Evolutionary conservation across 257 asterid genomes (phyloP).

Genomic region (Fraxinus anomala): DNA sequence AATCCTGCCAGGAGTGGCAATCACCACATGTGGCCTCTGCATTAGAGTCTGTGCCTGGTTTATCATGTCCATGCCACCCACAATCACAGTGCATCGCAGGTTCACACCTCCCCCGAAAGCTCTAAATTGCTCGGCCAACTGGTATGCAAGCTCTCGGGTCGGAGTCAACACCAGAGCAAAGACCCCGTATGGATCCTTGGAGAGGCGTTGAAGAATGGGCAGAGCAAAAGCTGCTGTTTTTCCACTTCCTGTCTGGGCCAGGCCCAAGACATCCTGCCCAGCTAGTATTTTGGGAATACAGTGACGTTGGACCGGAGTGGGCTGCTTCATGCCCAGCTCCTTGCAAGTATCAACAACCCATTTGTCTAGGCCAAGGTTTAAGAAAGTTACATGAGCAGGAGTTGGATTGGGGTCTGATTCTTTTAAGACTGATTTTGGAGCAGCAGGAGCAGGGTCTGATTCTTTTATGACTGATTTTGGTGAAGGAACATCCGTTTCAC

Average conservation of each 20-base stretch:
- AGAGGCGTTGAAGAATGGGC: conserved; percentile 76
- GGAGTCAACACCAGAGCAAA: conserved; percentile 90
- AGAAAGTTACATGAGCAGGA: conserved; percentile 55
- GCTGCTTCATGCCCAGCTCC: conserved; percentile 83
- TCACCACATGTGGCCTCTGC: conserved; percentile 83
- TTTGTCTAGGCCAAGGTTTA: conserved; percentile 78
- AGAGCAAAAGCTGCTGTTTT: conserved; percentile 95
- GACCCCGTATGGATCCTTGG: conserved; percentile 82
- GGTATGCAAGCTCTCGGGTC: conserved; percentile 85
- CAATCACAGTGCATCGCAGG: conserved; percentile 69
- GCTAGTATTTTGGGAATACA: conserved; percentile 85
- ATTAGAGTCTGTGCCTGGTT: conserved; percentile 68
- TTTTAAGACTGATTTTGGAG: conserved; percentile 40
- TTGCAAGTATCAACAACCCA: conserved; percentile 84
- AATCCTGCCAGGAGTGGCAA: conserved; percentile 95
- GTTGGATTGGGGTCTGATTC: conserved; percentile 62
- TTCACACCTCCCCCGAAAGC: conserved; percentile 82
- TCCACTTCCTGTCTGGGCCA: conserved; percentile 94
- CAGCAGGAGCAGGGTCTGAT: conserved; percentile 36
- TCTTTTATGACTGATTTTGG: conserved; percentile 47
- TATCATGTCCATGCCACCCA: conserved; percentile 94
- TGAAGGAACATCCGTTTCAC: background rate
- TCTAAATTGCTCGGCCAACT: conserved; percentile 90
- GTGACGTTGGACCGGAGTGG: conserved; percentile 88
- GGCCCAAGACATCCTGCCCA: conserved; percentile 85